Base-by-base conservation (phyloP, 352 stramenopile genomes). In the Globisporangium heterothallicum region DNA sequence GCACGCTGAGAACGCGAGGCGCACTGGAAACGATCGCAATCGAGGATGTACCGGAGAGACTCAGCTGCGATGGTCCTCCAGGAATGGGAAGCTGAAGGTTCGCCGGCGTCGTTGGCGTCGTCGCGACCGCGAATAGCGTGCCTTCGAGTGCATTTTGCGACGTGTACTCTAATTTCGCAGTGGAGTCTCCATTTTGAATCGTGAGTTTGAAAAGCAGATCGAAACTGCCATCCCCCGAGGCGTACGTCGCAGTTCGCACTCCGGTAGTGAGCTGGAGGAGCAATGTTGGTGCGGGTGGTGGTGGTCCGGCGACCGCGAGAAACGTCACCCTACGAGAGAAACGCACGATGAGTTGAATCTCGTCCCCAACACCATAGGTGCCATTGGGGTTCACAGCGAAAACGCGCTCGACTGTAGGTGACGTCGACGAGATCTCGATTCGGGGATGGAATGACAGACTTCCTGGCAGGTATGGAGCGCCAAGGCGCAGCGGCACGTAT, bases 141-240 rank as follows among this genome's bases (percentile, higher is more conserved):
- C 73, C 75, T 0, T 64, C 58, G 6, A 88, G 53, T 2, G 80
- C 60, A 22, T 58, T 68, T 4, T 58, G 42, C 24, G 32, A 59
- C 0, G 59, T 44, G 36, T 81, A 87, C 10, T 86, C 75, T 0
- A 92, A 49, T 19, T 25, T 18, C 1, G 24, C 21, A 0, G 66
- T 29, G 0, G 50, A 38, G 49, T 87, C 73, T 6, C 75, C 77
- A 12, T 49, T 24, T 18, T 54, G 63, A 45, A 78, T 59, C 0
- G 45, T 60, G 48, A 87, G 87, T 34, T 72, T 63, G 52, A 90
- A 92, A 27, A 77, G 25, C 6, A 88, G 42, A 0, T 51, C 60
- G 4, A 21, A 44, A 0, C 52, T 83, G 29, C 52, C 49, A 21
- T 82, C 56, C 0, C 81, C 81, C 9, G 76, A 81, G 0, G 50